Evolutionary conservation across 768 basidiomycete genomes (phyloP).

Genomic region (Rhodocollybia butyracea): DNA sequence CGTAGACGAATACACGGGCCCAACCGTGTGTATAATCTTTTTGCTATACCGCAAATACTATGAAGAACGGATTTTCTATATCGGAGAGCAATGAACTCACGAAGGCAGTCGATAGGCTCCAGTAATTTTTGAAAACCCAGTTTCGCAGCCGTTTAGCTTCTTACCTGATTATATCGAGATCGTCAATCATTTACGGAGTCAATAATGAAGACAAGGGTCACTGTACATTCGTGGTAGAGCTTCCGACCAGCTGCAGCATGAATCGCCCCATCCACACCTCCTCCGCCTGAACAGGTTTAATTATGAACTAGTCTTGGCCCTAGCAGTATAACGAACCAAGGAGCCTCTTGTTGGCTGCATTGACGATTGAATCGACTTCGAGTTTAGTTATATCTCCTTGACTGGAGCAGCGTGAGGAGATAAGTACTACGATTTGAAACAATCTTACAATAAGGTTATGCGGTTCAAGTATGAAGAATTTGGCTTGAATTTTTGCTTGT

Average conservation of each 20-base stretch:
- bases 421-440: neutral
- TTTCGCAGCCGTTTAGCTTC: constrained; percentile 60
- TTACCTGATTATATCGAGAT: constrained; percentile 41
- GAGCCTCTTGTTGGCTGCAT: constrained; percentile 74
- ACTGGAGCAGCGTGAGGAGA: constrained; percentile 32
- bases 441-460: constrained; percentile 70
- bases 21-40: constrained; percentile 79
- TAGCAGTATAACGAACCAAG: constrained; percentile 46
- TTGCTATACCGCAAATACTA: constrained; percentile 40
- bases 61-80: neutral
- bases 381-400: constrained; percentile 78
- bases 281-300: constrained; percentile 51
- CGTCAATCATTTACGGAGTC: neutral
- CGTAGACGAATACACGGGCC: constrained; percentile 56
- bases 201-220: neutral
- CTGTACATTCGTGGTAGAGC: constrained; percentile 67
- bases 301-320: neutral
- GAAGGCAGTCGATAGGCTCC: constrained; percentile 72
- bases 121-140: constrained; percentile 79
- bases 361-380: constrained; percentile 72
- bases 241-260: constrained; percentile 69
- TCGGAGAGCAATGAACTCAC: constrained; percentile 43
- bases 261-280: constrained; percentile 87
- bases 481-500: neutral
- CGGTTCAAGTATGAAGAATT: constrained; percentile 43